Conservation (phyloP, 495 filamentous ascomycete genomes). For the Corynascus novoguineensis region DNA sequence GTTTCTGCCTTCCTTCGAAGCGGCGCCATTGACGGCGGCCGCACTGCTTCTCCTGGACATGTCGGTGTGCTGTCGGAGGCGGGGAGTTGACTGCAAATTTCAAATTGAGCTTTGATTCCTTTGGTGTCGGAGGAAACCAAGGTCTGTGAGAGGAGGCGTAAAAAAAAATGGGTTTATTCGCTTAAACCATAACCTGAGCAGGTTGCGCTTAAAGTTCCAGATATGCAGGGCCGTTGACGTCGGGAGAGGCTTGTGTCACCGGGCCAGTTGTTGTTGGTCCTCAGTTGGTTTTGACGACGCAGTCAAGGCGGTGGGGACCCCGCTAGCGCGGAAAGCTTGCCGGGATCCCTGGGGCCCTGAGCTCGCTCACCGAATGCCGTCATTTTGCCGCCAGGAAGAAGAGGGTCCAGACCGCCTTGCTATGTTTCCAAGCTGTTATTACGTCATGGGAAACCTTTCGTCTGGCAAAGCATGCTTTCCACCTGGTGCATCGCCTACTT, state of each 20-base stretch:
- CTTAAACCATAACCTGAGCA: not conserved
- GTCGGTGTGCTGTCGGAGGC: not conserved
- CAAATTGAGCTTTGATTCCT: not conserved
- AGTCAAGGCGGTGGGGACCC: constrained; percentile 10
- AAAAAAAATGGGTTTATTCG: not conserved
- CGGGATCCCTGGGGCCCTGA: constrained; percentile 2
- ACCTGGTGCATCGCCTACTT: too few relatives aligned
- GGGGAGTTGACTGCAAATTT: not conserved
- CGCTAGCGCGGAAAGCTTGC: not conserved
- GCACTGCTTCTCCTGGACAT: constrained; percentile 49
- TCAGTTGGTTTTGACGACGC: constrained; percentile 20
- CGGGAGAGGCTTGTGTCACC: not conserved
- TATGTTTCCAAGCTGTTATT: constrained; percentile 7
- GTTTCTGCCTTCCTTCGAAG: constrained; percentile 28
- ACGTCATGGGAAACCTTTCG: constrained; percentile 13
- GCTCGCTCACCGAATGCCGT: constrained; percentile 12
- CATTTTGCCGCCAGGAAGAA: constrained; percentile 4
- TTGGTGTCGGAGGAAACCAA: not conserved
- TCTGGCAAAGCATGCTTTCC: too few relatives aligned
- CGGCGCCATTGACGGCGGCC: constrained; percentile 37
- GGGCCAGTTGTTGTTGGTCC: not conserved
- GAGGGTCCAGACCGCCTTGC: constrained; percentile 8
- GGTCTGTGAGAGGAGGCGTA: not conserved
- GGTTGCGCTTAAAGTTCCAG: not conserved
- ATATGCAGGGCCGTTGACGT: not conserved